Evolutionary conservation across 345 rosid genomes (phyloP), one percentile per base, ranked within the genome.

Genomic region (Alliaria petiolata): DNA sequence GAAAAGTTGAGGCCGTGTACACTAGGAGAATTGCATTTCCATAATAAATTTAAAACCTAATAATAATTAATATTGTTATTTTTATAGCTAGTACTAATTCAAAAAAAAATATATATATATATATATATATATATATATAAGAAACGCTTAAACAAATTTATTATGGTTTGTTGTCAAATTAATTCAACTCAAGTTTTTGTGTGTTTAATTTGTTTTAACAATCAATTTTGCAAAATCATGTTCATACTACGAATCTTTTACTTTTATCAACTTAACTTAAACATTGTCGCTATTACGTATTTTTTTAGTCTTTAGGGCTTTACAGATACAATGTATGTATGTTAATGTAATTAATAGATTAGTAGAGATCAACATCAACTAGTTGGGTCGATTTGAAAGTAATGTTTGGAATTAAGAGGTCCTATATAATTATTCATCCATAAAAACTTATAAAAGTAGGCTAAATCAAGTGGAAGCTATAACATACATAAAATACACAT

Each of bases 391-490:
- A 42, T 71, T 19, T 50, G 53, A 50, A 71, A 61, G 17, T 61
- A 51, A 51, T 45, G 33, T 19, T 30, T 40, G 8, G 34, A 40
- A 51, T 62, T 51, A 50, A 50, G 33, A 71, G 25, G 43, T 71
- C 25, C 62, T 6, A 19, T 12, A 69, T 22, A 51, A 51, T 61
- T 62, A 51, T 16, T 59, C 52, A 70, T 60, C 45, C 44, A 62
- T 61, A 4, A 61, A 70, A 61, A 30, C 53, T 71, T 40, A 51
- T 51, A 19, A 71, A 61, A 51, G 69, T 61, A 40, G 75, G 75
- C 43, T 40, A 30, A 36, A 60, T 56, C 22, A 56, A 17, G 16
- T 53, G 9, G 42, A 69, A n/a, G 19, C 30, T 25, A 35, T 57
- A 10, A 33, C 31, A 30, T 30, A 39, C 17, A 54, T 55, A 10